Conservation (phyloP, 805 yeast species). For the Schwanniomyces sp. region DNA sequence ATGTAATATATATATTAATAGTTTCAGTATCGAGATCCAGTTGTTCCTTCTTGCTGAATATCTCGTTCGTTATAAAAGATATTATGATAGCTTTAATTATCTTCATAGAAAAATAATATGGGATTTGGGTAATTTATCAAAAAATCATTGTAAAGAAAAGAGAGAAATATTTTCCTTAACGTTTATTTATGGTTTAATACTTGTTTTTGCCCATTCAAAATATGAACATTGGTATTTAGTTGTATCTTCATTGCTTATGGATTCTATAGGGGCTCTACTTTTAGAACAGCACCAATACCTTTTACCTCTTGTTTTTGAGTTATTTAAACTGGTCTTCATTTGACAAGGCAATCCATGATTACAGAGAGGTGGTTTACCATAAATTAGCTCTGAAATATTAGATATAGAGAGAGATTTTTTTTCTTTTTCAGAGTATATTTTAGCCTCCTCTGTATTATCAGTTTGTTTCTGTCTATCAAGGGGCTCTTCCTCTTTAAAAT, state of each 20-base stretch:
- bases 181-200: not conserved
- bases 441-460: not conserved
- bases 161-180: no score
- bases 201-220: constrained; percentile 14
- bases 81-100: not conserved
- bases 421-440: not conserved
- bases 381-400: constrained; percentile 12
- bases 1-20: constrained; percentile 5
- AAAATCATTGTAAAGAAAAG: not conserved
- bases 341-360: constrained; percentile 24
- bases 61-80: not conserved
- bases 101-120: constrained; percentile 1
- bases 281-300: constrained; percentile 33
- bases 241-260: not conserved
- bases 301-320: constrained; percentile 23
- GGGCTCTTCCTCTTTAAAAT: constrained; percentile 12
- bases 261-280: not conserved
- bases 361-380: constrained; percentile 27
- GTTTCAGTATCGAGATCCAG: not conserved
- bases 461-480: no score
- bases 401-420: constrained; percentile 4
- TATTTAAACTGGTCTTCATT: constrained; percentile 26
- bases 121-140: not conserved
- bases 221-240: constrained; percentile 15
- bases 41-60: constrained; percentile 1